A percentile compares a stretch with the other conserved stretches of the same genome.
Conservation (phyloP, 2,329 filamentous ascomycete species). For the Fusarium subglutinans region DNA sequence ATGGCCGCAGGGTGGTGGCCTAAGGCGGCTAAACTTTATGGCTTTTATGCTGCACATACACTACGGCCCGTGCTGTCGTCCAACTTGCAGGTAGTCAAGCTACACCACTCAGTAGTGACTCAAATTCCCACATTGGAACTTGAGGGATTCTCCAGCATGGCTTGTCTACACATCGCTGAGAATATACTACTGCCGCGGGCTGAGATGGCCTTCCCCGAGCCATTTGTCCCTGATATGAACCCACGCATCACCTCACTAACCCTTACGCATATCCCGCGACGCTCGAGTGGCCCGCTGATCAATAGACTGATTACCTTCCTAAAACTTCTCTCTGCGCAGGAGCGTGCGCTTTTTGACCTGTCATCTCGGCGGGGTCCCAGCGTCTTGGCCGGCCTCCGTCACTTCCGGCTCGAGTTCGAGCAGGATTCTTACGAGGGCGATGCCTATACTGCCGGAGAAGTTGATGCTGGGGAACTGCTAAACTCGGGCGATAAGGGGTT, state of each 20-base stretch:
- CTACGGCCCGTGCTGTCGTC: constrained; percentile 64
- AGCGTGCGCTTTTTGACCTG: constrained; percentile 53
- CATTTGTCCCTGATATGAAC: constrained; percentile 65
- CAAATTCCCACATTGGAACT: constrained; percentile 58
- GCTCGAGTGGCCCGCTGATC: constrained; percentile 61
- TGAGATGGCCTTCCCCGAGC: constrained; percentile 57
- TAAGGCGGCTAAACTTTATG: constrained; percentile 48
- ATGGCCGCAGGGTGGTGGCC: constrained; percentile 45
- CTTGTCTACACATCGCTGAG: constrained; percentile 56
- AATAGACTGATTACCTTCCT: constrained; percentile 60
- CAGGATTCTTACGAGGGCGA: constrained; percentile 52
- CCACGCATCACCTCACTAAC: constrained; percentile 63
- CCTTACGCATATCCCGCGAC: constrained; percentile 63
- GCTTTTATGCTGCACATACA: constrained; percentile 56
- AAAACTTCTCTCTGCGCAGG: constrained; percentile 58
- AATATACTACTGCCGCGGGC: constrained; percentile 54
- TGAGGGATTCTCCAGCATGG: constrained; percentile 49
- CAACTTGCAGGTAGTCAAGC: constrained; percentile 61
- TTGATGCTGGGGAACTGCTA: constrained; percentile 56
- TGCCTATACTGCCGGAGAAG: constrained; percentile 44
- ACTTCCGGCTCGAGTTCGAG: constrained; percentile 65
- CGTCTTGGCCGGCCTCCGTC: constrained; percentile 61
- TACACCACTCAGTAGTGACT: constrained; percentile 70
- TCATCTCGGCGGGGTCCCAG: constrained; percentile 52
- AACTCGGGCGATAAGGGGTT: constrained; percentile 52